Conservation (phyloP, 2,329 filamentous ascomycete genomes). For the Ceratocystis eucalypticola region DNA sequence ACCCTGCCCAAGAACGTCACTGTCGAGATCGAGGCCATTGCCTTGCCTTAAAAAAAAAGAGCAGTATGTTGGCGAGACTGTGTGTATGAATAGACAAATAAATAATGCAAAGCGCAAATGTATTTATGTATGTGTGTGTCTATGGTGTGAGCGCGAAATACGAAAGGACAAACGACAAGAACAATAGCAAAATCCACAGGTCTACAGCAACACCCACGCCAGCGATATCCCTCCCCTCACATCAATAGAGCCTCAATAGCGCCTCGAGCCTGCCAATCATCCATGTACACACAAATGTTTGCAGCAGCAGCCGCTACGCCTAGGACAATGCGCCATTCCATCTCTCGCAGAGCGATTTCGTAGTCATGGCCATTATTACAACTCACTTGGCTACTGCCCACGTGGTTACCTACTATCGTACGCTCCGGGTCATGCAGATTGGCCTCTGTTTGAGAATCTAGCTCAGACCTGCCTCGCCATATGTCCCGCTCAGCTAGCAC, state of each 20-base stretch:
- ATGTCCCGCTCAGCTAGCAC: constrained; percentile 22
- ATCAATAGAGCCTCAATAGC: constrained; percentile 10
- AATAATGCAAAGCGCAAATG: not conserved
- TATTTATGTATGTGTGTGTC: not conserved
- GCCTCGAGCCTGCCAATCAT: constrained; percentile 6
- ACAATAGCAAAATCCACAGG: not conserved
- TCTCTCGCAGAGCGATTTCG: not conserved
- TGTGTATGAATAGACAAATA: constrained; percentile 14
- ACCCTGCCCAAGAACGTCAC: constrained; percentile 73
- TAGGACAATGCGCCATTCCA: constrained; percentile 14
- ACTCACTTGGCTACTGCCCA: not conserved
- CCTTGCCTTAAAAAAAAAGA: constrained; percentile 39
- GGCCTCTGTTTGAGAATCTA: not conserved
- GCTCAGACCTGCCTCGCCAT: constrained; percentile 14
- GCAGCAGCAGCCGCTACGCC: constrained; percentile 15
- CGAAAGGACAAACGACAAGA: constrained; percentile 11
- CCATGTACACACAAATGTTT: constrained; percentile 16
- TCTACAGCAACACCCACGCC: not conserved
- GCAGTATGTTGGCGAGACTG: not conserved
- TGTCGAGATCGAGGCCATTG: constrained; percentile 84
- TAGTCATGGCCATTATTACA: not conserved
- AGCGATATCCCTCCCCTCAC: not conserved
- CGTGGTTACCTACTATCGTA: not conserved
- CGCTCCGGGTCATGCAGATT: not conserved
- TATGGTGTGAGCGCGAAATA: not conserved